Evolutionary conservation across 305 asterid species (phyloP).

Genomic region (Fraxinus angustifolia): DNA sequence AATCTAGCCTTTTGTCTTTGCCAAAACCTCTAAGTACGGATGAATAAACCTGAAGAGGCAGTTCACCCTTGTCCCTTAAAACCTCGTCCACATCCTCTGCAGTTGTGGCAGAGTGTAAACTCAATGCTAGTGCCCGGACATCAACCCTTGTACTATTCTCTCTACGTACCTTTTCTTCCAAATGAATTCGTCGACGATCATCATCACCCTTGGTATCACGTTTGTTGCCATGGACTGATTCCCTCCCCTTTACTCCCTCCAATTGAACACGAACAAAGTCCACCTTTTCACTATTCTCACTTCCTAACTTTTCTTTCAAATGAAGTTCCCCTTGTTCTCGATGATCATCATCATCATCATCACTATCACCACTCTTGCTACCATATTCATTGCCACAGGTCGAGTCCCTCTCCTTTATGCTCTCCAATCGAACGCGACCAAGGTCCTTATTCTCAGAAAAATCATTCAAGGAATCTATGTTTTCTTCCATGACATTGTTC

Average conservation of each 20-base stretch:
- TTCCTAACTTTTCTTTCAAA: background rate
- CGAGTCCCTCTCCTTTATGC: constrained; percentile 12
- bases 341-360: background rate
- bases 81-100: constrained; percentile 73
- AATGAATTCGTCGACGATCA: constrained; percentile 14
- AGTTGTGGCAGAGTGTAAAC: constrained; percentile 43
- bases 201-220: background rate
- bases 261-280: constrained; percentile 7
- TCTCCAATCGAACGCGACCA: constrained; percentile 16
- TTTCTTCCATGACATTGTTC: constrained; percentile 24
- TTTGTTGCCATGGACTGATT: background rate
- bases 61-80: constrained; percentile 47
- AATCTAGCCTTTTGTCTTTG: constrained; percentile 53
- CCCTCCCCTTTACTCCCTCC: constrained; percentile 21
- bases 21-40: constrained; percentile 73
- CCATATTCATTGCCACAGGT: background rate
- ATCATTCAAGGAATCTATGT: constrained; percentile 25
- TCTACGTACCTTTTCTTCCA: constrained; percentile 17
- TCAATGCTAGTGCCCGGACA: constrained; percentile 60
- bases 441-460: constrained; percentile 22
- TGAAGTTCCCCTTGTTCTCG: background rate
- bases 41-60: constrained; percentile 82
- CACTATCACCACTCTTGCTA: background rate
- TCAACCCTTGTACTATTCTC: constrained; percentile 36
- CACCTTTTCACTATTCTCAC: constrained; percentile 11